Percentiles rank a stretch among this genome's conserved stretches.
Conservation (phyloP, 345 rosid genomes). For the Citrus maxima region DNA sequence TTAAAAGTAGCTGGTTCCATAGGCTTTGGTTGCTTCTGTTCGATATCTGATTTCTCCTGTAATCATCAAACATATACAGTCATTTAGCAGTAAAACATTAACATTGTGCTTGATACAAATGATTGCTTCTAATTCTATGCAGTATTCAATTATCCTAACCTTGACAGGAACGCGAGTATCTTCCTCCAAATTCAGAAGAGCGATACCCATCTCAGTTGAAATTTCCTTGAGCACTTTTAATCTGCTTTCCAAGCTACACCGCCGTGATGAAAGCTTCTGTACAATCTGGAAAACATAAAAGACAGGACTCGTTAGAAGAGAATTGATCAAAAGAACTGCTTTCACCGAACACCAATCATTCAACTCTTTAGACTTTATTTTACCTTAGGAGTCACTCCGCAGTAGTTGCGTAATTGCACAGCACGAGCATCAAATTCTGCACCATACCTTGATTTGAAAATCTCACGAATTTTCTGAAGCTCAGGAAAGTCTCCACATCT, state of each 20-base stretch:
- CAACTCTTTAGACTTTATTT: slow-evolving; percentile 12
- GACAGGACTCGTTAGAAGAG: neutral
- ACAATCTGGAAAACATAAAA: slow-evolving; percentile 30
- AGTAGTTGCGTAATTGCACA: slow-evolving; percentile 34
- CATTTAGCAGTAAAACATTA: neutral
- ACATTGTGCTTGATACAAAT: neutral
- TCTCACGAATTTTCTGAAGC: slow-evolving; percentile 36
- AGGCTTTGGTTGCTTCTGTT: slow-evolving; percentile 15
- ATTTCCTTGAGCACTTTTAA: slow-evolving; percentile 31
- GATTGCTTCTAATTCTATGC: neutral
- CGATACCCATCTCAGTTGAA: slow-evolving; percentile 34
- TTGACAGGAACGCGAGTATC: neutral
- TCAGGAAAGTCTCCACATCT: slow-evolving; percentile 60
- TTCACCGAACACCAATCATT: neutral
- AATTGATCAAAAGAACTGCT: neutral
- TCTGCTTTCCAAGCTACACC: slow-evolving; percentile 37
- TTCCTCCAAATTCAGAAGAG: slow-evolving; percentile 28
- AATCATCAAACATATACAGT: neutral
- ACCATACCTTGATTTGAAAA: slow-evolving; percentile 30
- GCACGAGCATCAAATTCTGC: slow-evolving; percentile 37
- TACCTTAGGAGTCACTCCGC: slow-evolving; percentile 48
- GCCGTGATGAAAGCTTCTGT: slow-evolving; percentile 39
- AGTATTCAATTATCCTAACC: slow-evolving; percentile 13
- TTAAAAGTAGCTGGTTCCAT: neutral
- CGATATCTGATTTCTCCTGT: slow-evolving; percentile 17